These are phyloP conservation scores for Chenopodium album DNA, from an alignment of 148 eudicot species.

Conservation along the genomic window DNA sequence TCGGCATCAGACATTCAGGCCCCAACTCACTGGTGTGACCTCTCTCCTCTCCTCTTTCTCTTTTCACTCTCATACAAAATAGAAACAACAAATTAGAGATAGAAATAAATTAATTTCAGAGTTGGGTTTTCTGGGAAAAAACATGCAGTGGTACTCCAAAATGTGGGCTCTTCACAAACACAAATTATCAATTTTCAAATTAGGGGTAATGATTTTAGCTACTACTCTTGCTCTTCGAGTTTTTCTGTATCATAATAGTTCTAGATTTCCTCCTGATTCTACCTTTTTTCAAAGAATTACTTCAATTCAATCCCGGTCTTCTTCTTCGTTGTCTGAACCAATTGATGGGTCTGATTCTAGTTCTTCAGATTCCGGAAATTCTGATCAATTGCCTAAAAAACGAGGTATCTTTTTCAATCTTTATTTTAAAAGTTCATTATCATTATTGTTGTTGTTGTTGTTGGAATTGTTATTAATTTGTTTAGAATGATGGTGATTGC, in stretches of 20 bases:
- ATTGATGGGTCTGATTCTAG: neutral
- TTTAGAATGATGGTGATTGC: neutral
- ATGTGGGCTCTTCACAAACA: conserved; percentile 32
- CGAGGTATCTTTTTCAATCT: neutral
- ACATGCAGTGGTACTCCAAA: conserved; percentile 30
- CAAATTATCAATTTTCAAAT: conserved; percentile 36
- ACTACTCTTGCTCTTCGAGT: conserved; percentile 36
- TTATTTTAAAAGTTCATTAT: neutral
- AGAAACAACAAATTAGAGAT: neutral
- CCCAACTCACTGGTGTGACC: conserved; percentile 4
- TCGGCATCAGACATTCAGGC: neutral
- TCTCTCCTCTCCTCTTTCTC: too few relatives aligned
- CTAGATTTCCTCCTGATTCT: conserved; percentile 28
- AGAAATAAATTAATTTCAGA: neutral
- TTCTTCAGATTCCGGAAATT: neutral
- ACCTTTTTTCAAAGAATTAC: neutral
- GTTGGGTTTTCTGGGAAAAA: too few relatives aligned
- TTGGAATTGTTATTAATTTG: neutral
- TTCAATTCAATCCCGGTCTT: neutral
- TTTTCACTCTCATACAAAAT: too few relatives aligned
- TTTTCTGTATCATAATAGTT: conserved; percentile 25
- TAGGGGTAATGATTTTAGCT: conserved; percentile 36
- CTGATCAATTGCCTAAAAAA: neutral
- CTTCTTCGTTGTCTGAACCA: neutral
- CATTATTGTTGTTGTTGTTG: neutral